Evolutionary conservation across 176 grass and related monocot genomes (phyloP).

Genomic region (Phoenix dactylifera): DNA sequence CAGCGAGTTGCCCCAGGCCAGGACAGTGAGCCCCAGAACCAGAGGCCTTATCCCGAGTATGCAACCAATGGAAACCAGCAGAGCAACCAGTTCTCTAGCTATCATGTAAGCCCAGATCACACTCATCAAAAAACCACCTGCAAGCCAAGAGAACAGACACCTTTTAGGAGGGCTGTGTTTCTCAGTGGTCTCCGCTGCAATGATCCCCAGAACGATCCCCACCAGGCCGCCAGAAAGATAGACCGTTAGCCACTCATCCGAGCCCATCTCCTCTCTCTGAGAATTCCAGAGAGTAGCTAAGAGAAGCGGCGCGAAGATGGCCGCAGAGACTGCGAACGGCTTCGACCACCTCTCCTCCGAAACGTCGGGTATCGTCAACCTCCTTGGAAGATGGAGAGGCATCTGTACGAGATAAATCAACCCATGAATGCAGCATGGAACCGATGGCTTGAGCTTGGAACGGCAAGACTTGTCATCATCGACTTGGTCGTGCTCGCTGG

Average conservation of each 20-base stretch:
- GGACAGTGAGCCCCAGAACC: slow-evolving; percentile 13
- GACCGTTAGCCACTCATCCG: background rate
- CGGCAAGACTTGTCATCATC: too few species aligned
- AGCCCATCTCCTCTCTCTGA: background rate
- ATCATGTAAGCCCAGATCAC: slow-evolving; percentile 13
- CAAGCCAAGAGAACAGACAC: slow-evolving; percentile 2
- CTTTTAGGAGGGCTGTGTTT: background rate
- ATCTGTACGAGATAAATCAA: background rate
- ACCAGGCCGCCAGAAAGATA: background rate
- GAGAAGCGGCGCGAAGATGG: background rate
- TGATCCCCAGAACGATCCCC: background rate
- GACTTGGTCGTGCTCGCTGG: too few species aligned
- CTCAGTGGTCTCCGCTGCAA: background rate
- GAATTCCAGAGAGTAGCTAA: slow-evolving; percentile 2
- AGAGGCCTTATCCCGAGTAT: slow-evolving; percentile 6
- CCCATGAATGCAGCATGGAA: background rate
- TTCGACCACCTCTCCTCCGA: slow-evolving; percentile 15
- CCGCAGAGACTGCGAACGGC: slow-evolving; percentile 11
- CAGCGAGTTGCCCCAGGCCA: slow-evolving; percentile 20
- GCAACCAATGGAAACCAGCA: slow-evolving; percentile 6
- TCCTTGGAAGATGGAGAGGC: slow-evolving; percentile 9
- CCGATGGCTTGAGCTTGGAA: background rate
- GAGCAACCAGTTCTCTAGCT: slow-evolving; percentile 3
- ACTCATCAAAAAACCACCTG: slow-evolving; percentile 19
- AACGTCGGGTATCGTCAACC: slow-evolving; percentile 7